Conservation (phyloP, 352 stramenopile genomes). For the Lagenidium giganteum region DNA sequence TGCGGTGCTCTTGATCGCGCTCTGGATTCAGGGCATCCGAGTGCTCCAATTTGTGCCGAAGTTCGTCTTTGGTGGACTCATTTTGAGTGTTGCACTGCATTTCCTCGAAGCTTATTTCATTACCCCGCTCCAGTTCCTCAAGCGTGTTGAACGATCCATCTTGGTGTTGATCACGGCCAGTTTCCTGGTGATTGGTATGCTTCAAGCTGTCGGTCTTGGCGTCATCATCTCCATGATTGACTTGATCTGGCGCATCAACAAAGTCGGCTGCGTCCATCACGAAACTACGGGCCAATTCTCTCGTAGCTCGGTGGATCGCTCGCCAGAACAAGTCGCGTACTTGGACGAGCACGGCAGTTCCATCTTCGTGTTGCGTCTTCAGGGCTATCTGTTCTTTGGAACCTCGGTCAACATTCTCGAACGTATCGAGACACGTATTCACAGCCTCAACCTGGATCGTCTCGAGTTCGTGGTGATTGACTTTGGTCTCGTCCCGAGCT, state of each 20-base stretch:
- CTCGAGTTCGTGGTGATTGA: conserved; percentile 71
- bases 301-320: conserved; percentile 64
- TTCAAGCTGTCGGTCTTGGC: conserved; percentile 61
- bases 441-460: conserved; percentile 45
- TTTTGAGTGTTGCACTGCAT: conserved; percentile 71
- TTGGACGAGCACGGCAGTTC: conserved; percentile 44
- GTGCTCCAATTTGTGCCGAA: conserved; percentile 74
- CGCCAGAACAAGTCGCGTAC: conserved; percentile 47
- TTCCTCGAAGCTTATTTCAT: conserved; percentile 80
- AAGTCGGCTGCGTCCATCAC: conserved; percentile 72
- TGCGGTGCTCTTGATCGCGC: conserved; percentile 34
- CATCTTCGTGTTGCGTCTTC: conserved; percentile 68
- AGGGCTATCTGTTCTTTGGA: conserved; percentile 81
- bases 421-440: conserved; percentile 66
- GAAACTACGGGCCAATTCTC: conserved; percentile 63
- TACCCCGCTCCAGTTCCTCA: conserved; percentile 66
- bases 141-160: conserved; percentile 53
- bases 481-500: conserved; percentile 72
- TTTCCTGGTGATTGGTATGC: conserved; percentile 72
- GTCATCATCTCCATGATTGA: conserved; percentile 81
- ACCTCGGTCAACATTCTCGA: conserved; percentile 77
- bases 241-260: conserved; percentile 73
- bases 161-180: conserved; percentile 63
- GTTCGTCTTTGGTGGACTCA: conserved; percentile 75
- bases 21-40: conserved; percentile 66